phyloP scores from a whole-genome alignment of 495 filamentous ascomycete genomes.

The Annulohypoxylon bovei region DNA sequence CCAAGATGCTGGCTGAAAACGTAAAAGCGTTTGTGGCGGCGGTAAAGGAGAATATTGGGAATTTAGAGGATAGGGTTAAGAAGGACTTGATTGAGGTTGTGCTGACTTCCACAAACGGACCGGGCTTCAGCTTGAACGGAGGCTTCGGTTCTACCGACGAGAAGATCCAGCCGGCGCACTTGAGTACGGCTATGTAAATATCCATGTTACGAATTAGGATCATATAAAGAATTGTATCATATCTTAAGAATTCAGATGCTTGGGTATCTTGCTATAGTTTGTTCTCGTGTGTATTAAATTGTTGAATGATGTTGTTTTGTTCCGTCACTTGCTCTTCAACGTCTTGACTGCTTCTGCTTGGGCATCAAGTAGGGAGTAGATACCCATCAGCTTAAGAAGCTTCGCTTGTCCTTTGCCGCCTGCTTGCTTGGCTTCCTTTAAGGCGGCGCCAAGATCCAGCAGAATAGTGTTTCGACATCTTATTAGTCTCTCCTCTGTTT shows the following conservation, averaged over 20 bases:
- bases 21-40: slow-evolving; percentile 78
- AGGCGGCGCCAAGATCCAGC: slow-evolving; percentile 80
- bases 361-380: slow-evolving; percentile 83
- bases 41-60: slow-evolving; percentile 79
- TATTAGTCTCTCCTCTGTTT: slow-evolving; percentile 63
- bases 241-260: slow-evolving; percentile 40
- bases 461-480: slow-evolving; percentile 76
- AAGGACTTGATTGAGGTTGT: slow-evolving; percentile 95
- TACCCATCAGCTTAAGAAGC: slow-evolving; percentile 73
- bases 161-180: slow-evolving; percentile 59
- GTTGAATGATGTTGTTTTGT: not conserved
- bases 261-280: slow-evolving; percentile 47
- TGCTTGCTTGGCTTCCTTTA: slow-evolving; percentile 73
- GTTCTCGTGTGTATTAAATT: not conserved
- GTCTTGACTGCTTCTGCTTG: slow-evolving; percentile 77
- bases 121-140: slow-evolving; percentile 88
- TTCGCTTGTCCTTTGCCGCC: slow-evolving; percentile 64
- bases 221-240: slow-evolving; percentile 65
- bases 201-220: slow-evolving; percentile 44
- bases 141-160: slow-evolving; percentile 71
- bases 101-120: slow-evolving; percentile 85
- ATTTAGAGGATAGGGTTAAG: slow-evolving; percentile 72
- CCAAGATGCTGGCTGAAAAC: slow-evolving; percentile 85
- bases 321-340: slow-evolving; percentile 61
- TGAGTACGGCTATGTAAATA: slow-evolving; percentile 62